Conservation (phyloP, 768 basidiomycete genomes). For the Lepiota brunneoincarnata region DNA sequence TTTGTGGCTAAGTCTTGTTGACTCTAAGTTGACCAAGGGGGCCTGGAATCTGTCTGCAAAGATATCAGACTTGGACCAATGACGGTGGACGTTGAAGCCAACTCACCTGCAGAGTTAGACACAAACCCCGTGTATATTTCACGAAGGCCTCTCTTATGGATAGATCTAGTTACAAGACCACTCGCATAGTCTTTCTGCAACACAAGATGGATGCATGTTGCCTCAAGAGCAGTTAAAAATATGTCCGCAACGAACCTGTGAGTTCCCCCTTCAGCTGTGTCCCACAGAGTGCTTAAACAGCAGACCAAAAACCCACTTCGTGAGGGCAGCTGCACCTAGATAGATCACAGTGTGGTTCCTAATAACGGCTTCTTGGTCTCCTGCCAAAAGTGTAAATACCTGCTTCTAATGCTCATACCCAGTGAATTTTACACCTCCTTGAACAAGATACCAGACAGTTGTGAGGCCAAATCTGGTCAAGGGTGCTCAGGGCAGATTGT, state of each 20-base stretch:
- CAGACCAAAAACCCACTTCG: conserved; percentile 54
- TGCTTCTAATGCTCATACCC: conserved; percentile 90
- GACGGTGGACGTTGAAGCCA: neutral
- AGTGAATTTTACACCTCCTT: conserved; percentile 62
- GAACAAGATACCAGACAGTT: conserved; percentile 83
- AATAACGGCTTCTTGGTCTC: conserved; percentile 73
- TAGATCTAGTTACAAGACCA: conserved; percentile 73
- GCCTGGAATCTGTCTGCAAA: conserved; percentile 75
- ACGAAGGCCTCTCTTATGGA: conserved; percentile 71
- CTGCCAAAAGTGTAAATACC: conserved; percentile 58
- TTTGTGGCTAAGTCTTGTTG: conserved; percentile 84
- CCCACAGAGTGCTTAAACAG: neutral
- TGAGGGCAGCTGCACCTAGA: conserved; percentile 73
- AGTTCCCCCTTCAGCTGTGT: neutral
- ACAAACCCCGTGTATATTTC: conserved; percentile 87
- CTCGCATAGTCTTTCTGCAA: conserved; percentile 75
- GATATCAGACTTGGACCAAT: too few species aligned
- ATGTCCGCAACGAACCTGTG: conserved; percentile 89
- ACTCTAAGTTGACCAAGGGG: conserved; percentile 86
- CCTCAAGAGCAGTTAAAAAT: conserved; percentile 81
- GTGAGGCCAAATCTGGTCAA: conserved; percentile 91
- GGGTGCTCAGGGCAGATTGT: conserved; percentile 50
- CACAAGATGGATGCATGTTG: conserved; percentile 71
- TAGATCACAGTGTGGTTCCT: conserved; percentile 83
- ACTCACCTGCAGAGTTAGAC: conserved; percentile 81